A percentile compares a stretch with the other conserved stretches of the same genome.
Conservation (phyloP, 352 stramenopile genomes). For the Phytophthora foliorum region DNA sequence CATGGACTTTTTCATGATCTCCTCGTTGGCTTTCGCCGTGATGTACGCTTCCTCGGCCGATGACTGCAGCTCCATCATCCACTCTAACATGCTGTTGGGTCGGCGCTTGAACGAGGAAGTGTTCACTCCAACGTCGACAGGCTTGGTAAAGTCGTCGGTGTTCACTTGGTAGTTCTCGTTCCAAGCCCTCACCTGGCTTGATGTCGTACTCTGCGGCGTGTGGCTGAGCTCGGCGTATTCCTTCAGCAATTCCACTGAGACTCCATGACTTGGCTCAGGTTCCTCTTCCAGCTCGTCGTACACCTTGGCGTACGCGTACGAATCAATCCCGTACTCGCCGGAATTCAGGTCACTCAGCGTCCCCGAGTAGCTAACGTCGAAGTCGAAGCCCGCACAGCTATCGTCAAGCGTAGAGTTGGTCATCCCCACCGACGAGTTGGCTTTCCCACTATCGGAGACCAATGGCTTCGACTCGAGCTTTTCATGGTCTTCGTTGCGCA, state of each 20-base stretch:
- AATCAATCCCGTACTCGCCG: conserved; percentile 12
- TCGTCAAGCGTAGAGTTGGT: conserved; percentile 33
- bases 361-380: conserved; percentile 27
- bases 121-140: not conserved
- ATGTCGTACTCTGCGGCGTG: conserved; percentile 4
- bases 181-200: conserved; percentile 9
- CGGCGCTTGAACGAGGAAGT: not conserved
- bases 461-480: conserved; percentile 12
- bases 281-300: conserved; percentile 29
- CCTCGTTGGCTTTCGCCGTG: conserved; percentile 54
- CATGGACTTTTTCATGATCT: conserved; percentile 54
- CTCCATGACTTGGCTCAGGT: conserved; percentile 8
- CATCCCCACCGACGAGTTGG: conserved; percentile 18
- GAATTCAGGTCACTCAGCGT: conserved; percentile 36
- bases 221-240: conserved; percentile 23
- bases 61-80: conserved; percentile 52
- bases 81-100: conserved; percentile 35
- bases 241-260: conserved; percentile 23
- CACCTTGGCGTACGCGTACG: conserved; percentile 2
- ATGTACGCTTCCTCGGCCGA: conserved; percentile 51
- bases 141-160: conserved; percentile 8
- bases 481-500: conserved; percentile 3
- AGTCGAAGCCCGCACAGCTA: conserved; percentile 32
- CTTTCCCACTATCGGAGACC: conserved; percentile 14
- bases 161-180: conserved; percentile 12